Evolutionary conservation across 257 asterid genomes (phyloP).

Genomic region (Salvia splendens): DNA sequence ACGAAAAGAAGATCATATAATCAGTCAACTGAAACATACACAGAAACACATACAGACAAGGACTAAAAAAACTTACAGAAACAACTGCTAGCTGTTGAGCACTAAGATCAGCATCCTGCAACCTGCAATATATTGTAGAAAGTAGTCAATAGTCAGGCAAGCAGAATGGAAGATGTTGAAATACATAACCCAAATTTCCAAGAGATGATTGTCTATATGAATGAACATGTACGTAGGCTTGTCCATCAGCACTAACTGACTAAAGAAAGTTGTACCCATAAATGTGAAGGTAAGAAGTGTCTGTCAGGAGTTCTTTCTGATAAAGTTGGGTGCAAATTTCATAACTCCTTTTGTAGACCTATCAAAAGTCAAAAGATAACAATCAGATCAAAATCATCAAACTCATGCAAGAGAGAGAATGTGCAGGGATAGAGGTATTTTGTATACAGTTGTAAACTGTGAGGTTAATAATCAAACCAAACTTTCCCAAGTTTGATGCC

Average conservation of each 20-base stretch:
- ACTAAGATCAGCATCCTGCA: conserved; percentile 72
- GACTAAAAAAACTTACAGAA: conserved; percentile 59
- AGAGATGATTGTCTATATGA: conserved; percentile 10
- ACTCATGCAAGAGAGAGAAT: neutral
- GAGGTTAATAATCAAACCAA: conserved; percentile 10
- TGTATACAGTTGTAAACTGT: neutral
- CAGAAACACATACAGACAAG: neutral
- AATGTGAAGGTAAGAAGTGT: conserved; percentile 73
- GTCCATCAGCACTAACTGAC: conserved; percentile 25
- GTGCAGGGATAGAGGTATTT: neutral
- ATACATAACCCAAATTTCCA: conserved; percentile 10
- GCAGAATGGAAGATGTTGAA: conserved; percentile 22
- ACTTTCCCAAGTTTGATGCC: conserved; percentile 7
- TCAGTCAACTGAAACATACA: conserved; percentile 2
- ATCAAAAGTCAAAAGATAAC: conserved; percentile 31
- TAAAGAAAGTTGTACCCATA: conserved; percentile 64
- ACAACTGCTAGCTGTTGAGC: conserved; percentile 95
- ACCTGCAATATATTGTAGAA: conserved; percentile 48
- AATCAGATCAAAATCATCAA: conserved; percentile 27
- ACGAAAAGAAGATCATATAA: conserved; percentile 12
- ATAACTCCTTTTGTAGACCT: conserved; percentile 95
- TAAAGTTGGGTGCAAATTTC: conserved; percentile 83
- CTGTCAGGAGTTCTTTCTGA: conserved; percentile 92
- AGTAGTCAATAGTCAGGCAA: conserved; percentile 24
- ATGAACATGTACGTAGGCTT: conserved; percentile 10